Conservation (phyloP, 2,329 filamentous ascomycete genomes). For the Mariannaea elegans region DNA sequence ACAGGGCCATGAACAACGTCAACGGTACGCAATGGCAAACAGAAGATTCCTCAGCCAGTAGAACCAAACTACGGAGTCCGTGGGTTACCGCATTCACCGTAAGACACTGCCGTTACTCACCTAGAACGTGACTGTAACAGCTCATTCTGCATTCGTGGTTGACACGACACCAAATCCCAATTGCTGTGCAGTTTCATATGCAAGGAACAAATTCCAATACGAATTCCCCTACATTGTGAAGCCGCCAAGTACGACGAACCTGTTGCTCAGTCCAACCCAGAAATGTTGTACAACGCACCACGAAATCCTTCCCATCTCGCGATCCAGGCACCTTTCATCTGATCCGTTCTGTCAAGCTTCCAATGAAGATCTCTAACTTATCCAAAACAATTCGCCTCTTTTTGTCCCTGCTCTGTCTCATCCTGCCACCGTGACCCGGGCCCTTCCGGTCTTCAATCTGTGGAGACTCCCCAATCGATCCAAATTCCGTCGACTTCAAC, state of each 20-base stretch:
- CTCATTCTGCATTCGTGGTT: neutral
- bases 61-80: too few relatives aligned
- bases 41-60: too few relatives aligned
- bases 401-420: slow-evolving; percentile 30
- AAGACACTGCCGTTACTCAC: neutral
- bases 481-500: neutral
- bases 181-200: slow-evolving; percentile 7
- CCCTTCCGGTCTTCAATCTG: slow-evolving; percentile 23
- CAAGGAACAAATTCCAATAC: neutral
- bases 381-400: slow-evolving; percentile 2
- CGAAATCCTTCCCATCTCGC: slow-evolving; percentile 3
- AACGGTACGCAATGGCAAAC: too few relatives aligned
- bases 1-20: too few relatives aligned
- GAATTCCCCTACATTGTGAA: neutral
- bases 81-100: too few relatives aligned
- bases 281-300: neutral
- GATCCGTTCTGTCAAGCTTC: neutral
- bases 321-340: neutral
- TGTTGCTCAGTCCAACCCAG: neutral
- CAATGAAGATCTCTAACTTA: slow-evolving; percentile 13
- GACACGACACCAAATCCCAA: neutral
- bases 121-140: neutral
- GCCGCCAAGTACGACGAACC: too few relatives aligned
- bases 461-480: slow-evolving; percentile 1
- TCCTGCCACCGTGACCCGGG: slow-evolving; percentile 21